Evolutionary conservation across 1,284 basidiomycete genomes (phyloP), one percentile per base, ranked within the genome.

Genomic region (Coniferiporia sulphurascens): DNA sequence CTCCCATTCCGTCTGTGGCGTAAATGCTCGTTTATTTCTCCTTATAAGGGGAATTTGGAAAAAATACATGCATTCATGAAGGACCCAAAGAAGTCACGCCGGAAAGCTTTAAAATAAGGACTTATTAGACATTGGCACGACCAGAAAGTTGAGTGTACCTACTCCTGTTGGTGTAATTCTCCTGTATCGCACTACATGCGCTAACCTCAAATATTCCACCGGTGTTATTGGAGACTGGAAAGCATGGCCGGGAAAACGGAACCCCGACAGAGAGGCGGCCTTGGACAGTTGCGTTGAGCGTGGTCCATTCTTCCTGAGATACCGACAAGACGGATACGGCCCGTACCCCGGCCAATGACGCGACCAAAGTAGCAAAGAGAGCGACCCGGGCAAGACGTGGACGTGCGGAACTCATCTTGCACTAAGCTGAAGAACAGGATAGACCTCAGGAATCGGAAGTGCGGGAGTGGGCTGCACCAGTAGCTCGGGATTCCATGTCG

Each of bases 161-260:
- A 52, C 51, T 43, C 21, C 51, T n/a, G 35, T 52, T 43, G 8
- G 19, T 52, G 35, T 52, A 52, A n/a, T 52, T 52, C 34, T 52
- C 51, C 17, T 41, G 19, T 3, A 52, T 17, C 13, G 38, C 21
- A 8, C 34, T 8, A 19, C 51, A 52, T 21, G 36, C 32, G 36
- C 36, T 43, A 15, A 13, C 34, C 19, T 52, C 7, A 27, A 22
- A 41, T 10, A 9, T 21, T 17, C 51, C 51, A 27, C 35, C 19
- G 4, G 19, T 52, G 15, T 19, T 19, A 22, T 41, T 41, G 35
- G 35, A 35, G 17, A n/a, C 17, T 3, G 3, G 51, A 41, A 52
- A 52, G 35, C 51, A 52, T 36, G 51, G 36, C 5, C 51, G 51
- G 19, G 51, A n/a, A 35, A 52, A 52, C 35, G 51, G 51, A 8